Evolutionary conservation across 2,329 filamentous ascomycete species (phyloP), one percentile per base, ranked within the genome.

Genomic region (Ophioceras dolichostomum): DNA sequence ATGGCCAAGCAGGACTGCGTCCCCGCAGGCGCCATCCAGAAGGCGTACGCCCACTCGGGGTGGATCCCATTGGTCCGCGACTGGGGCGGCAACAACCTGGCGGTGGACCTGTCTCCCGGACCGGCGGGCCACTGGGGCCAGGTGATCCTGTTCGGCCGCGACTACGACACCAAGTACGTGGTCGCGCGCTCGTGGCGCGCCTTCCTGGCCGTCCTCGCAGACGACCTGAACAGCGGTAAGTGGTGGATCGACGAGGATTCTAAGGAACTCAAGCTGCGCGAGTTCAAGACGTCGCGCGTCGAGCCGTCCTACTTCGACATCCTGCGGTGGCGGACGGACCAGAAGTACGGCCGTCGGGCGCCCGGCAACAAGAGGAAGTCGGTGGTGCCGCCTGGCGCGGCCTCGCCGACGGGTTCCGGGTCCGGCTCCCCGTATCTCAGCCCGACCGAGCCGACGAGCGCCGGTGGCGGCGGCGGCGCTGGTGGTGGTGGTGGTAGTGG

Each of bases 81-180:
- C 58, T 98, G 91, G 91, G 91, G 91, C 57, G 91, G 91, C 59
- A 98, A 98, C 73, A 93, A 94, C 65, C 70, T 98, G 52, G 89
- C 88, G 14, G 76, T 95, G 33, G 91, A 98, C 58, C 68, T 98
- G 41, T 85, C 88, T 6, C 91, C 91, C 17, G 91, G 91, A 3
- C 85, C 89, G 9, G 73, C 75, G 33, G 91, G 91, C 28, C 83
- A 79, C 56, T 98, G 91, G 89, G 91, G 91, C 38, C 91, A 98
- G 57, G 77, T 98, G 46, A 94, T 98, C 51, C 72, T 98, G 43
- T 95, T 94, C 57, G 91, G 91, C 36, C 85, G 91, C 42, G 91
- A 98, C 62, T 98, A 94, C 60, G 91, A 98, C 56, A 94, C 85
- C 60, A 98, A 98, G 64, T 98, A 94, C 54, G 91, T 98, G 6